Percentiles rank a stretch among this genome's conserved stretches.
phyloP scores from a whole-genome alignment of 805 yeast species.

The Priceomyces haplophilus region DNA sequence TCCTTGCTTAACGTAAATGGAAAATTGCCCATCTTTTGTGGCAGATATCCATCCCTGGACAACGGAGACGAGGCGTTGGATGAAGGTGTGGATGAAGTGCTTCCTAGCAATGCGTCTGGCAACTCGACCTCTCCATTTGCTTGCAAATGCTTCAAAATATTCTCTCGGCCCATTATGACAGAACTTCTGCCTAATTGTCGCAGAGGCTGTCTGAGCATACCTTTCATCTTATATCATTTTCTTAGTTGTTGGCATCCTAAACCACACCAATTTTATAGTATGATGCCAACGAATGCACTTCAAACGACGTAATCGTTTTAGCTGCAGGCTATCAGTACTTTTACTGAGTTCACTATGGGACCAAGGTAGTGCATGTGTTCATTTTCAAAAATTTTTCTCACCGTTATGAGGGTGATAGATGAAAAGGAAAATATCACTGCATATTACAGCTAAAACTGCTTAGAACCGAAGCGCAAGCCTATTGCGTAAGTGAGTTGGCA shows the following conservation, averaged over 20 bases:
- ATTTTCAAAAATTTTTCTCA: background rate
- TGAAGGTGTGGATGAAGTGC: background rate
- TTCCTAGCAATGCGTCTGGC: background rate
- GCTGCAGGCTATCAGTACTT: constrained; percentile 4
- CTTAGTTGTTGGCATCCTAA: background rate
- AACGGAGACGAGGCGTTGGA: background rate
- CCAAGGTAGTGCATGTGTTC: background rate
- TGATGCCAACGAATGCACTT: constrained; percentile 1
- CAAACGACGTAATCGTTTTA: constrained; percentile 4
- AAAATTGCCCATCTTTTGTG: constrained; percentile 18
- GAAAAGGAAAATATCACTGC: no score
- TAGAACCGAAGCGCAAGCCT: no score
- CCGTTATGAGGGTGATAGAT: background rate
- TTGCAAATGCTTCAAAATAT: constrained; percentile 22
- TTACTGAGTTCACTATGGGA: background rate
- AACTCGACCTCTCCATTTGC: constrained; percentile 1
- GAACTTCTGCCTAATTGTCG: constrained; percentile 2
- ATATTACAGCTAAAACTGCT: no score
- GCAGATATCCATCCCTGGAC: background rate
- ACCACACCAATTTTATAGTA: background rate
- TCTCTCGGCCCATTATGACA: constrained; percentile 38
- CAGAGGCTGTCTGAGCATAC: constrained; percentile 1
- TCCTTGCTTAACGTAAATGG: constrained; percentile 49
- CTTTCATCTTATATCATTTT: constrained; percentile 1
- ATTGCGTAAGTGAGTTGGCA: no score